Evolutionary conservation across 495 filamentous ascomycete genomes (phyloP), one percentile per base, ranked within the genome.

Genomic region (Penicillium riverlandense): DNA sequence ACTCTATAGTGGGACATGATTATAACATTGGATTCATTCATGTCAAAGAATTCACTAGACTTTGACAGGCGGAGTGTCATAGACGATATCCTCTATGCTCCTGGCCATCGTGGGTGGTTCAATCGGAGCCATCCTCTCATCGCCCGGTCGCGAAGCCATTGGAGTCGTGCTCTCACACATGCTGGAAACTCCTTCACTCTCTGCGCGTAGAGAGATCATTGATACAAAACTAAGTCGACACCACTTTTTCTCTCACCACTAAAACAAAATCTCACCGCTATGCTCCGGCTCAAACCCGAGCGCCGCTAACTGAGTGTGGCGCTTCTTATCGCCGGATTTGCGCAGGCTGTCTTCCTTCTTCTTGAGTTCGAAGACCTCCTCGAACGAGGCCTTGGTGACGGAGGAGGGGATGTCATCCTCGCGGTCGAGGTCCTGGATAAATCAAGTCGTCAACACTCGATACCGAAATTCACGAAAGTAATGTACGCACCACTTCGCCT

Each of bases 271-370:
- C 61, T 91, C 87, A 7, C 85, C 87, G 32, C 76, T 68, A 55
- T 84, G 84, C 64, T 96, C 90, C 14, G 85, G 85, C 67, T 95
- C 91, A 54, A 96, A 96, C 1, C 91, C 91, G 29, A 90, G 67
- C 7, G 72, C 78, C 7, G 78, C 69, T 41, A 96, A 70, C 64
- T 84, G 85, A 55, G 69, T 76, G 28, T 82, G 53, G 55, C 78
- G 78, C 44, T 70, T 70, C 70, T 87, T 92, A 45, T 94, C 88
- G 45, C 68, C 75, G 3, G 49, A 64, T 72, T 90, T 90, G 46
- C 83, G 77, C 47, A 82, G 75, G 36, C 58, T 66, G 32, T 83
- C 78, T 52, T 79, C 80, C 52, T 84, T 71, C 57, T 85, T 85
- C 49, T 84, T 83, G 12, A 90, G 59, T 32, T 77, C 78, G 55